phyloP scores from a whole-genome alignment of 2,329 filamentous ascomycete species.

The Penicillium verrucosum region DNA sequence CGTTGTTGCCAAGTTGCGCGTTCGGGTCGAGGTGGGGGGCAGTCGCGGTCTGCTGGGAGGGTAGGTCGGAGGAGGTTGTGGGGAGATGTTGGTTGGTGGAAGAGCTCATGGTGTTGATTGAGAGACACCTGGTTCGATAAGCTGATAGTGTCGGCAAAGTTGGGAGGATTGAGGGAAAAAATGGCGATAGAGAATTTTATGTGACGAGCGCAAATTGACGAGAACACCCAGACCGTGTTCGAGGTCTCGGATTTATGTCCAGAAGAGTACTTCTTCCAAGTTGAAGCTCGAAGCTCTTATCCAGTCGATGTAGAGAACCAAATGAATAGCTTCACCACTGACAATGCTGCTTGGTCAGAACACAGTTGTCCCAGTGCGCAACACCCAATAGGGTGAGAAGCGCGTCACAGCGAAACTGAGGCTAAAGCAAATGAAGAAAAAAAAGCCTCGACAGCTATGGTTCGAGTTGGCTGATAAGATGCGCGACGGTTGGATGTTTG shows the following conservation, averaged over 20 bases:
- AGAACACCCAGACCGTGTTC: background rate
- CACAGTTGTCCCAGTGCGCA: background rate
- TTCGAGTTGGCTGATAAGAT: slow-evolving; percentile 23
- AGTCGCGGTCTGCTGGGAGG: slow-evolving; percentile 19
- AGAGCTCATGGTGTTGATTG: slow-evolving; percentile 28
- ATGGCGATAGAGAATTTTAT: background rate
- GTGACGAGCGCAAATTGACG: background rate
- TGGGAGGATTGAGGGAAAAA: background rate
- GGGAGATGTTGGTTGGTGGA: slow-evolving; percentile 30
- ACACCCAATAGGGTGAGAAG: slow-evolving; percentile 17
- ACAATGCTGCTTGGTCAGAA: background rate
- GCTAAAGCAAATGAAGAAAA: background rate
- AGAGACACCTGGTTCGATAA: background rate
- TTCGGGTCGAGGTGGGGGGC: slow-evolving; percentile 33
- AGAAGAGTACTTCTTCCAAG: background rate
- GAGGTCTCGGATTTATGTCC: background rate
- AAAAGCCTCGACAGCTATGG: slow-evolving; percentile 10
- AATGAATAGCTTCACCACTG: background rate
- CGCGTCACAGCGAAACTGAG: slow-evolving; percentile 4
- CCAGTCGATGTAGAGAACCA: background rate
- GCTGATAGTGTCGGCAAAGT: background rate
- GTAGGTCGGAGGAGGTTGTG: slow-evolving; percentile 28
- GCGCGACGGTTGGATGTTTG: slow-evolving; percentile 34
- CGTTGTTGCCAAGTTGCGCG: slow-evolving; percentile 24
- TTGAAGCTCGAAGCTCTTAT: slow-evolving; percentile 5